A percentile compares a stretch with the other conserved stretches of the same genome.
Conservation (phyloP, 1,284 basidiomycete genomes). For the Ceratobasidium sp. region DNA sequence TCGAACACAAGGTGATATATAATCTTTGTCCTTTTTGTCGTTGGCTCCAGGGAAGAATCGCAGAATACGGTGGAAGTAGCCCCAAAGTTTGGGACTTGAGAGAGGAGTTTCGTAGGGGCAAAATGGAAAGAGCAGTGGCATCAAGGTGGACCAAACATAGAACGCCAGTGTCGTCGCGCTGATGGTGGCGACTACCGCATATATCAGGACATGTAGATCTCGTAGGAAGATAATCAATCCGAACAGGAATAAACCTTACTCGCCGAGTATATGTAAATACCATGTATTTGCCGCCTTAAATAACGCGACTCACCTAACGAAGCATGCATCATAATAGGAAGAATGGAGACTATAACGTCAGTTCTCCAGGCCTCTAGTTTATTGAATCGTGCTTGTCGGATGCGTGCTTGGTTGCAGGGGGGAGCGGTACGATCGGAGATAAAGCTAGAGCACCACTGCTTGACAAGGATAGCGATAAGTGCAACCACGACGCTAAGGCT, state of each 20-base stretch:
- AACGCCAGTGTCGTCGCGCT: background rate
- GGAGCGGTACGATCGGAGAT: conserved; percentile 14
- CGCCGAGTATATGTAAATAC: no score
- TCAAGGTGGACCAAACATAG: background rate
- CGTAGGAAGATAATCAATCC: conserved; percentile 4
- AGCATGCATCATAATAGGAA: conserved; percentile 3
- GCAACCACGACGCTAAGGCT: conserved; percentile 14
- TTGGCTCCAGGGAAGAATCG: background rate
- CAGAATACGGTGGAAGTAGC: background rate
- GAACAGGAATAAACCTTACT: conserved; percentile 4
- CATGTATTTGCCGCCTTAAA: no score
- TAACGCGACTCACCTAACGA: conserved; percentile 3
- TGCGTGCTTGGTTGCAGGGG: conserved; percentile 10
- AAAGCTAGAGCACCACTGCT: conserved; percentile 14
- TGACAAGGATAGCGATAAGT: conserved; percentile 6
- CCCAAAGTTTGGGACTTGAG: background rate
- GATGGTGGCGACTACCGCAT: background rate
- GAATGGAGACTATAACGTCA: background rate
- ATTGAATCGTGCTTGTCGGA: conserved; percentile 11
- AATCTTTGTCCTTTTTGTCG: background rate
- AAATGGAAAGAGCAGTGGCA: background rate
- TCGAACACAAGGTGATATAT: background rate
- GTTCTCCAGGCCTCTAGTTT: conserved; percentile 2
- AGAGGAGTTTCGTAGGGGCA: conserved; percentile 9
- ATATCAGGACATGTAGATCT: background rate